A percentile compares a stretch with the other conserved stretches of the same genome.
These are phyloP conservation scores for Triticum aestivum DNA, from an alignment of 176 grass and related monocot species.

Conservation along the genomic window IWGSC_CS_RefSeq_v2.1 NC_057807.1:524029388-524029887, in stretches of 20 bases:
- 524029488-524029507: background rate
- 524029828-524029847: background rate
- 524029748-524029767: conserved; percentile 21
- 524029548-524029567: background rate
- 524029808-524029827: conserved; percentile 16
- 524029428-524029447: background rate
- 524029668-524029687: background rate
- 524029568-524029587: conserved; percentile 6
- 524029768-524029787: background rate
- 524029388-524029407: conserved; percentile 9
- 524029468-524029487: conserved; percentile 6
- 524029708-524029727: background rate
- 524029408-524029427: conserved; percentile 7
- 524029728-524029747: conserved; percentile 11
- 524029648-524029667: background rate
- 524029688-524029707: background rate
- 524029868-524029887: background rate
- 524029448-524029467: conserved; percentile 1
- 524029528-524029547: conserved; percentile 4
- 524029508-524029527: conserved; percentile 1
- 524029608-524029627: conserved; percentile 10
- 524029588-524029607: background rate
- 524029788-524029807: conserved; percentile 10
- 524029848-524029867: background rate
- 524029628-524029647: conserved; percentile 26